Evolutionary conservation across 257 asterid species (phyloP).

Genomic region (Forsythia viridissima): DNA sequence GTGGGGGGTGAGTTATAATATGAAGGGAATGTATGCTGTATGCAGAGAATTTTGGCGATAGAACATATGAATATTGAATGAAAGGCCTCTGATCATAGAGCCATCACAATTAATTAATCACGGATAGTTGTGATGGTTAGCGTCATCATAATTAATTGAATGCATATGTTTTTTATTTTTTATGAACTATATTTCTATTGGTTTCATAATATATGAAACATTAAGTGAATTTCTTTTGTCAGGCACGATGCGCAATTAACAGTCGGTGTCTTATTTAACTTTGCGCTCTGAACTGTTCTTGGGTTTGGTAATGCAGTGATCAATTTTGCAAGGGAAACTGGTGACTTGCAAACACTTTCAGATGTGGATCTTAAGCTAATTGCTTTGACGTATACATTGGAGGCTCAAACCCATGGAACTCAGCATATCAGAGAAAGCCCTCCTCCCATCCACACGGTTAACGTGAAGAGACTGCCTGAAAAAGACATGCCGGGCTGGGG

Average conservation of each 20-base stretch:
- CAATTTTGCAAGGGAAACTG: conserved; percentile 90
- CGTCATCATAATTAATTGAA: neutral
- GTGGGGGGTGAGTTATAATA: neutral
- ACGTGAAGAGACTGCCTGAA: conserved; percentile 88
- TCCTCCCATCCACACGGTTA: conserved; percentile 75
- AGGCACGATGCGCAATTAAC: neutral
- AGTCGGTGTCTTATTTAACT: conserved; percentile 1
- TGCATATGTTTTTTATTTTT: neutral
- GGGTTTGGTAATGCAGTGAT: conserved; percentile 53
- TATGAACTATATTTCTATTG: neutral
- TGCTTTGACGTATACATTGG: conserved; percentile 83
- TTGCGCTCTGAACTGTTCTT: neutral
- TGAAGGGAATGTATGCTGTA: neutral
- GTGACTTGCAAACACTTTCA: conserved; percentile 97
- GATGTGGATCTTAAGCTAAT: conserved; percentile 97
- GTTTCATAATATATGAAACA: neutral
- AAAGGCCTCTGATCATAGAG: neutral
- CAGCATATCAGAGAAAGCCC: conserved; percentile 79
- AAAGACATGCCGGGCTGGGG: conserved; percentile 99
- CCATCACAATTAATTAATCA: neutral
- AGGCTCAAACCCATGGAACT: conserved; percentile 82
- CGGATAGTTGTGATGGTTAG: neutral
- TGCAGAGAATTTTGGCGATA: neutral
- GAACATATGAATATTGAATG: neutral
- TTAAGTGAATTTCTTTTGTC: neutral